Base-by-base conservation (phyloP, 139 green algal species). In the Spirogloea muscicola region DNA sequence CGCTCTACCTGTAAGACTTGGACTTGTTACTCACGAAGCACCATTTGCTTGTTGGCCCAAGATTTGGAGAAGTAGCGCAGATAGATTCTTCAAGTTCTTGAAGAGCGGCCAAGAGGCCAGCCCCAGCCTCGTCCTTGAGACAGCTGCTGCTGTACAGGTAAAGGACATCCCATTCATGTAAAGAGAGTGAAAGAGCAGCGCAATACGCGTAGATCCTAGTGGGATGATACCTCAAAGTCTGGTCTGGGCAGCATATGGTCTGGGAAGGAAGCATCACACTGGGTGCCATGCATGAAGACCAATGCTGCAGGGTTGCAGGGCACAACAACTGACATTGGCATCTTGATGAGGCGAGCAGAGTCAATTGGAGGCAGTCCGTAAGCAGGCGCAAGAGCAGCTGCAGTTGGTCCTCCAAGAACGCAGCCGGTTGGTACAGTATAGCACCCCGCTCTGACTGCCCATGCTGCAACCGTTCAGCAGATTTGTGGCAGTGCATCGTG, bases 51-150 rank as follows among this genome's bases (percentile, higher is more conserved):
- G 43, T 66, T 60, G 1, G 18, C 1, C 0, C 9, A 49, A 77
- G 68, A 7, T 79, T 25, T 79, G 58, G 46, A 74, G 83, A 3
- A 66, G 60, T 6, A 84, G 87, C 0, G 6, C 95, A 1, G 49
- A 83, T 6, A 77, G 84, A 0, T 82, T 97, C 3, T 36, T 68
- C 0, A 41, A 64, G 33, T 96, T 97, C 42, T 27, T 82, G 18
- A 46, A 80, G 52, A 51, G 43, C 2, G 76, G 18, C 25, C 43
- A 81, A 38, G 64, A 82, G 71, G 77, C 34, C 27, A 49, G 82
- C 36, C 88, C 90, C 38, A 49, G 88, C 25, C 79, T 82, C 10
- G 69, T 69, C 31, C 65, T 92, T 1, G 67, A 76, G 3, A 83
- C 86, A 1, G 70, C 85, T 68, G 83, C 84, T 2, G 48, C 81